These are phyloP conservation scores for Knufia fluminis DNA, from an alignment of 2,329 filamentous ascomycete species.

Conservation along the genomic window DNA sequence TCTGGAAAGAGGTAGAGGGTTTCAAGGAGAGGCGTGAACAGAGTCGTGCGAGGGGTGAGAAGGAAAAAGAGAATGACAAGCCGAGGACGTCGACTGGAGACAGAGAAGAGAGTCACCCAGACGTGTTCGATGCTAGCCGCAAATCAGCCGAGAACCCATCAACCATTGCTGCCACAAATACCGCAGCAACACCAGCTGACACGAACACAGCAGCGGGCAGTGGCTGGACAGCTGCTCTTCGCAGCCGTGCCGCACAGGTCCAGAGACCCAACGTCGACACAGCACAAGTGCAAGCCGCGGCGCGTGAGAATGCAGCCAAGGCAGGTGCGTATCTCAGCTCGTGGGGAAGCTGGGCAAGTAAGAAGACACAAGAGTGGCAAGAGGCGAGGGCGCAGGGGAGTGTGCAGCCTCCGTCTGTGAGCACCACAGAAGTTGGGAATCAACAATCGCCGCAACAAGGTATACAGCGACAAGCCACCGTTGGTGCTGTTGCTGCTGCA, in stretches of 20 bases:
- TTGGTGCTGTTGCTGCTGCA: background rate
- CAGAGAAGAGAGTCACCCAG: slow-evolving; percentile 11
- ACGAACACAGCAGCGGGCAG: background rate
- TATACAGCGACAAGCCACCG: background rate
- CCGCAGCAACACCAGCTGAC: slow-evolving; percentile 11
- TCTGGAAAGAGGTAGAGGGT: slow-evolving; percentile 19
- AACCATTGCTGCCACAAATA: slow-evolving; percentile 21
- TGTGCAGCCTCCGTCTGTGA: background rate
- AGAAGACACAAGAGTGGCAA: slow-evolving; percentile 39
- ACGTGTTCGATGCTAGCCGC: slow-evolving; percentile 2
- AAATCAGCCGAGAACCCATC: slow-evolving; percentile 22
- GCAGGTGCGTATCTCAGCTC: slow-evolving; percentile 56
- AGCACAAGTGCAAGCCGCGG: slow-evolving; percentile 45
- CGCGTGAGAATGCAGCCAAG: slow-evolving; percentile 44
- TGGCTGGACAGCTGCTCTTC: slow-evolving; percentile 24
- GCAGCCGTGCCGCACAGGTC: slow-evolving; percentile 19
- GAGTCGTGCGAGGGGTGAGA: slow-evolving; percentile 1
- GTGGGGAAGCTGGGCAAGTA: slow-evolving; percentile 53
- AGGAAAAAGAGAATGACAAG: slow-evolving; percentile 23
- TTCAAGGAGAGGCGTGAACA: slow-evolving; percentile 12
- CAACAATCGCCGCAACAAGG: background rate
- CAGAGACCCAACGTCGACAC: slow-evolving; percentile 38
- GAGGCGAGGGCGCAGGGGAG: slow-evolving; percentile 25
- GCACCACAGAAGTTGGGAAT: background rate
- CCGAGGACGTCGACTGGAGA: slow-evolving; percentile 4